Base-by-base conservation (phyloP, 257 asterid species). In the Forsythia suspensa region DNA sequence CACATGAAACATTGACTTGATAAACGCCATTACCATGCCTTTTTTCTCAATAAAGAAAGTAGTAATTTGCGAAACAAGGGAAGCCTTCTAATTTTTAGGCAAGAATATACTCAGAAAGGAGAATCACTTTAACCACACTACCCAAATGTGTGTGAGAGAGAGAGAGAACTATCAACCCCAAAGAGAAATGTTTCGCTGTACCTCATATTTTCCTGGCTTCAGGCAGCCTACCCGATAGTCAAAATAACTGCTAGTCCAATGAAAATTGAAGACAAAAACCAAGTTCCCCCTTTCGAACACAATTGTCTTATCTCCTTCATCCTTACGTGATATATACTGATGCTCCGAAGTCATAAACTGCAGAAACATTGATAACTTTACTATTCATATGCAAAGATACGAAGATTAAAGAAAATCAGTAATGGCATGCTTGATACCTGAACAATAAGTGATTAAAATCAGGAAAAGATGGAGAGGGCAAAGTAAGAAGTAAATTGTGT, bases 281-380 rank as follows among this genome's bases (percentile, higher is more conserved):
- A 96, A 83, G 87, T 94, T 82, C 71, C 91, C 99, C 83, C 91
- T 91, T 83, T 96, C 98, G 48, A 94, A 96, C 24, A 92, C 91
- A 59, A 96, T 88, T 66, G 87, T 29, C 86, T 88, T 90, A 72
- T 96, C 99, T 52, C 90, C 92, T 83, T 96, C 98, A 78, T 94
- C 85, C 83, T 94, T 91, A 85, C 90, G 86, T 42, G 99, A 92
- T 87, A 96, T 89, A 83, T 82, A 92, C 82, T 87, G 98, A 86
- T 93, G 97, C 83, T 88, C 93, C 44, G 98, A 90, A 16, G 97
- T 94, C 98, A 96, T 96, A 89, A 96, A 96, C 99, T 92, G 91
- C 85, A 82, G 21, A 77, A 79, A 73, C 37, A 76, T 40, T 18
- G 11, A 42, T n/a, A 55, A 70, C 40, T 43, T 8, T 69, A 36